Percentiles rank a stretch among this genome's conserved stretches.
phyloP scores from a whole-genome alignment of 2,329 filamentous ascomycete genomes.

The Aspergillus candidus region DNA sequence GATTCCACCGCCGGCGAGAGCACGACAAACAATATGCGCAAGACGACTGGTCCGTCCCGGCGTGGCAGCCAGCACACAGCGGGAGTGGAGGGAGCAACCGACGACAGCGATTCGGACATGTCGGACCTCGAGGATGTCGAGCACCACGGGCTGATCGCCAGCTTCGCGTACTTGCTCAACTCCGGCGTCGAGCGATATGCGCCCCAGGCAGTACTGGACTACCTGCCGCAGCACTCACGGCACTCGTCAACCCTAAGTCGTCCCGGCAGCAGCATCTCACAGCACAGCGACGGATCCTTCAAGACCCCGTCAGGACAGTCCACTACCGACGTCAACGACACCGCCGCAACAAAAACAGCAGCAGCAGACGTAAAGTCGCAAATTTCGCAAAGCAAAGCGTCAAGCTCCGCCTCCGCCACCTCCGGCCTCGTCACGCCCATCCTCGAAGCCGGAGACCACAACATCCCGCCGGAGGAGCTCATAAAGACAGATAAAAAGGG shows the following conservation, averaged over 20 bases:
- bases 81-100: background rate
- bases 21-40: constrained; percentile 5
- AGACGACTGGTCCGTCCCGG: background rate
- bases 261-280: too few relatives aligned
- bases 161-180: constrained; percentile 30
- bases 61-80: constrained; percentile 2
- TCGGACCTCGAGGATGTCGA: constrained; percentile 17
- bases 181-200: constrained; percentile 46
- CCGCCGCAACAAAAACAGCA: background rate
- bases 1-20: constrained; percentile 34
- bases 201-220: constrained; percentile 46
- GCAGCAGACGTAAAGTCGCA: constrained; percentile 7
- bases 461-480: constrained; percentile 18
- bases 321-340: background rate
- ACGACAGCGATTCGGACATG: constrained; percentile 13
- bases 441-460: constrained; percentile 16
- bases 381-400: constrained; percentile 10
- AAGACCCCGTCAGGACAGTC: background rate
- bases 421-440: constrained; percentile 15
- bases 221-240: constrained; percentile 36
- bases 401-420: constrained; percentile 8
- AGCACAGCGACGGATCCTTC: too few relatives aligned
- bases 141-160: constrained; percentile 33
- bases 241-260: constrained; percentile 7
- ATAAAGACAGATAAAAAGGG: constrained; percentile 24